These are phyloP conservation scores for Bromus sterilis DNA, from an alignment of 176 grass and related monocot species.

Conservation along the genomic window DNA sequence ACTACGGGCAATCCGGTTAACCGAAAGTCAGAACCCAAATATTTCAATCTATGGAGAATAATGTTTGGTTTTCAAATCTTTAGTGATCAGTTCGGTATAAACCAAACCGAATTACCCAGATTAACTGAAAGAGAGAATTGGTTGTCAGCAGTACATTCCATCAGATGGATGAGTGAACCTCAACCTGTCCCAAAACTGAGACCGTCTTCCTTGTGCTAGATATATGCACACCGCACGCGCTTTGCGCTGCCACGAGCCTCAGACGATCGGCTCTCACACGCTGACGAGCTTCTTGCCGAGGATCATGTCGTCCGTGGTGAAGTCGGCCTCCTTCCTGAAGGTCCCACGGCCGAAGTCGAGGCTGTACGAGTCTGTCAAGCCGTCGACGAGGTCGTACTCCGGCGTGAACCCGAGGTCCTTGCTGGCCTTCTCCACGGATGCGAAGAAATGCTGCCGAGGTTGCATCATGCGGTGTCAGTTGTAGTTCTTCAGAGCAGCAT, in stretches of 20 bases:
- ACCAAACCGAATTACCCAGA: neutral
- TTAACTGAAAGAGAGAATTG: too few species aligned
- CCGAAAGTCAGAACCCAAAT: too few species aligned
- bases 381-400: conserved; percentile 58
- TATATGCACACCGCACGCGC: neutral
- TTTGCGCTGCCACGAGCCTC: neutral
- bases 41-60: too few species aligned
- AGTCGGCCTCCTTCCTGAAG: conserved; percentile 71
- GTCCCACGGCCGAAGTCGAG: conserved; percentile 87
- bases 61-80: too few species aligned
- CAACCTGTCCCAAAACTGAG: neutral
- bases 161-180: neutral
- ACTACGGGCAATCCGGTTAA: too few species aligned
- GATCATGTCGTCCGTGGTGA: conserved; percentile 92
- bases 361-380: conserved; percentile 82
- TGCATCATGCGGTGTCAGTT: neutral
- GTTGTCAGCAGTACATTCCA: neutral
- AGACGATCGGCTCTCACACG: conserved; percentile 7
- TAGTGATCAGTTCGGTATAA: neutral
- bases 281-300: conserved; percentile 69
- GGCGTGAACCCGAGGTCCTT: conserved; percentile 47
- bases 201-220: neutral
- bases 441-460: conserved; percentile 84
- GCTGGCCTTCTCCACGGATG: conserved; percentile 73
- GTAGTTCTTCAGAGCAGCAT: too few species aligned